These are phyloP conservation scores for Lentinula sp. DNA, from an alignment of 768 basidiomycete species.

Conservation along the genomic window DNA sequence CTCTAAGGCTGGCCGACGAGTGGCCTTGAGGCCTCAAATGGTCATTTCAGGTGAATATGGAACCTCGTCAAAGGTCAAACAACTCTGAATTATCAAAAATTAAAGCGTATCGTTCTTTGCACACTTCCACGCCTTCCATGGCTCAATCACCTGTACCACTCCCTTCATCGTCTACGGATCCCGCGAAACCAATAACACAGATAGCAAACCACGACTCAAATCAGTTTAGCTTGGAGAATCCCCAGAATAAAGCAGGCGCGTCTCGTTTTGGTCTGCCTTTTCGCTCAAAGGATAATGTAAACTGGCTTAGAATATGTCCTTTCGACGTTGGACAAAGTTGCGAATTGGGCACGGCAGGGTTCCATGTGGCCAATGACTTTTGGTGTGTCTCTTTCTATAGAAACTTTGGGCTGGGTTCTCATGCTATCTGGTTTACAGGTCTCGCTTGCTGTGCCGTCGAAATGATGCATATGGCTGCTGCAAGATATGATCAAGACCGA, in stretches of 20 bases:
- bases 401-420: slow-evolving; percentile 12
- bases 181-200: slow-evolving; percentile 54
- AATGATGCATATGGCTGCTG: slow-evolving; percentile 99
- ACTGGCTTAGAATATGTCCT: slow-evolving; percentile 82
- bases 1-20: slow-evolving; percentile 34
- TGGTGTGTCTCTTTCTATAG: slow-evolving; percentile 33
- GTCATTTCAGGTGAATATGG: slow-evolving; percentile 31
- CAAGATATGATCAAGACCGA: slow-evolving; percentile 97
- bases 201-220: slow-evolving; percentile 77
- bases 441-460: slow-evolving; percentile 99
- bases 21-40: slow-evolving; percentile 37
- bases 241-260: slow-evolving; percentile 84
- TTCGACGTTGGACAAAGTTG: slow-evolving; percentile 92
- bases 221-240: slow-evolving; percentile 81
- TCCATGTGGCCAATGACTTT: slow-evolving; percentile 99
- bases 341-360: slow-evolving; percentile 96
- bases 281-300: background rate
- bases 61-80: slow-evolving; percentile 11
- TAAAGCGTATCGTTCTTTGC: slow-evolving; percentile 49
- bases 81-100: background rate
- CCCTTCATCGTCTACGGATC: slow-evolving; percentile 34
- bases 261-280: slow-evolving; percentile 4
- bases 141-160: slow-evolving; percentile 30
- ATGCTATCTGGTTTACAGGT: slow-evolving; percentile 35
- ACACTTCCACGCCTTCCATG: slow-evolving; percentile 39